Base-by-base conservation (phyloP, 345 rosid species). In the Brassica nigra region DNA sequence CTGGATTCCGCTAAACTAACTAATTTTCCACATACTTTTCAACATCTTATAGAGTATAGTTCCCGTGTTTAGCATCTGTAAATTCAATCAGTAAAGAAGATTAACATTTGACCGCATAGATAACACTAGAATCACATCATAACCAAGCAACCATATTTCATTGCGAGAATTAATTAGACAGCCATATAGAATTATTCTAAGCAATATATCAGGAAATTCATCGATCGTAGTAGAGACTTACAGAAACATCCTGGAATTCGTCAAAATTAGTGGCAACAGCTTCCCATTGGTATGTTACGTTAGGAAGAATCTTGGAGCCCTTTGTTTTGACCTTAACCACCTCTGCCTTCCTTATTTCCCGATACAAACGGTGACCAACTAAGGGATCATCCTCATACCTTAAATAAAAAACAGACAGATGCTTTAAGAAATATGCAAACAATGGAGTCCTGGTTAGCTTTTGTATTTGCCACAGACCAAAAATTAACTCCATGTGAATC, bases 341-440 rank as follows among this genome's bases (percentile, higher is more conserved):
- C 85, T 92, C 99, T 66, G 84, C 84, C 88, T 89, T 92, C 77
- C 95, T 92, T 77, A 86, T 92, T 86, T 96, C 99, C 62, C 99
- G 90, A 82, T 93, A 96, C 58, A 96, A 85, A 39, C 99, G 92
- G 86, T 93, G 95, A 66, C 99, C 98, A 83, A 90, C 80, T 10
- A 92, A 82, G 69, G 95, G 90, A 82, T 93, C 99, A 78, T 91
- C 97, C 86, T 96, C 99, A 81, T 92, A 93, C 99, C 98, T 96
- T 75, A 62, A 68, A 71, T 81, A 86, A 85, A 78, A 75, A 15
- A 52, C 23, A 82, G 52, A 76, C 70, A 68, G 61, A 68, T 59
- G 61, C 39, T 44, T 67, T 70, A 76, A 79, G 36, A 77, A 31
- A 59, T 66, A 71, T 42, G 74, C 80, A 65, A 57, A 47, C 49